phyloP scores from a whole-genome alignment of 2,329 filamentous ascomycete species.

The Penicillium brevicompactum region DNA sequence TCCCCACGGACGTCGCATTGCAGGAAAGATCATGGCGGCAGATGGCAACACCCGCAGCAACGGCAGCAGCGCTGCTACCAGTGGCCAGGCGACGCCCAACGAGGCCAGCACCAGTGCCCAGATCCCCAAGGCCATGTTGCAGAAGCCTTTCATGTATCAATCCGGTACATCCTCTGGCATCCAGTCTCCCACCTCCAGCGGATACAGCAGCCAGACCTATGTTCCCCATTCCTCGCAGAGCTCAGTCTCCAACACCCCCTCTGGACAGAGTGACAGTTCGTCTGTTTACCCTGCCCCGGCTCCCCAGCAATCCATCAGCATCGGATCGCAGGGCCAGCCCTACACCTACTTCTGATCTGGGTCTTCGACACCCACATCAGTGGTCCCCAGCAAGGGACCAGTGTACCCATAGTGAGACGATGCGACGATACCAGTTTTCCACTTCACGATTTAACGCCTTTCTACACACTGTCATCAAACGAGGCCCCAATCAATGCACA shows the following conservation, averaged over 20 bases:
- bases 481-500: conserved; percentile 25
- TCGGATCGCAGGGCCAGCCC: conserved; percentile 31
- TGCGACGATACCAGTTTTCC: conserved; percentile 34
- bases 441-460: conserved; percentile 30
- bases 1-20: conserved; percentile 90
- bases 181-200: conserved; percentile 22
- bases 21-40: conserved; percentile 74
- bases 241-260: conserved; percentile 27
- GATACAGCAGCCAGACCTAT: conserved; percentile 30
- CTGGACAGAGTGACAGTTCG: conserved; percentile 32
- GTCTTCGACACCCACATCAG: conserved; percentile 17
- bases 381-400: conserved; percentile 21
- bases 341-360: conserved; percentile 37
- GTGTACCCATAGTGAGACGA: conserved; percentile 45
- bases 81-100: conserved; percentile 43
- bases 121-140: conserved; percentile 34
- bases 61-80: conserved; percentile 32
- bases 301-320: conserved; percentile 29
- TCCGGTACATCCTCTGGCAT: conserved; percentile 25
- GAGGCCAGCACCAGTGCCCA: conserved; percentile 39
- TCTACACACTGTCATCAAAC: conserved; percentile 26
- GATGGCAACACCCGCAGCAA: conserved; percentile 48
- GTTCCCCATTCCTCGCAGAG: conserved; percentile 21
- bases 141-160: conserved; percentile 35
- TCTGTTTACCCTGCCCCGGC: conserved; percentile 34